Evolutionary conservation across 257 asterid genomes (phyloP), one percentile per base, ranked within the genome.

Genomic region (Mentha longifolia): DNA sequence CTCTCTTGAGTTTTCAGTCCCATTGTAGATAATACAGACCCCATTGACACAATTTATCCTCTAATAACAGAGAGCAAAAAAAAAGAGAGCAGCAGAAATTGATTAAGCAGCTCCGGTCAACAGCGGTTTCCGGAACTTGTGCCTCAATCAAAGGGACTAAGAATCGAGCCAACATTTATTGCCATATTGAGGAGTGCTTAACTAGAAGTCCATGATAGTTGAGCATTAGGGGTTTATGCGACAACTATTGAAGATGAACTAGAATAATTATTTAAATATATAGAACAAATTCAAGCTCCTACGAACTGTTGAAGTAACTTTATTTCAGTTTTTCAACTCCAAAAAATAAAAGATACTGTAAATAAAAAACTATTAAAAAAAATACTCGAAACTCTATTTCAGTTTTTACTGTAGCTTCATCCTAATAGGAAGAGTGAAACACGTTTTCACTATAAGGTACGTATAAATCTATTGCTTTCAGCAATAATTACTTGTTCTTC

Each of bases 401-500:
- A 46, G 13, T 45, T 56, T 43, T 43, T 6, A 6, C 22, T 16
- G 25, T 2, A 57, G 28, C 7, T 42, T 41, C 52, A 20, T 19
- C 73, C 35, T 43, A 6, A 41, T 69, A 50, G 31, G 39, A 35
- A 5, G 39, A 54, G 11, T 42, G 43, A 46, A 65, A 70, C 70
- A 59, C 58, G 68, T 31, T 28, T 7, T 66, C 25, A 10, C 9
- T 43, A 11, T 4, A 14, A 66, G 11, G 59, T 13, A 49, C 11
- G 25, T 22, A 22, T 22, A 57, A 13, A 13, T 45, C 76, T 41
- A 55, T 41, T 60, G 42, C 61, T 70, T 35, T 16, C 61, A 31
- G 57, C 71, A 67, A 45, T 61, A 61, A 49, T 30, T 66, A 63
- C 67, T 59, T 71, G 54, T 33, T 42, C 62, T 70, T 70, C n/a